A percentile compares a stretch with the other conserved stretches of the same genome.
These are phyloP conservation scores for Cyberlindnera euphorbiiphila DNA, from an alignment of 805 yeast genomes.

Conservation along the genomic window DNA sequence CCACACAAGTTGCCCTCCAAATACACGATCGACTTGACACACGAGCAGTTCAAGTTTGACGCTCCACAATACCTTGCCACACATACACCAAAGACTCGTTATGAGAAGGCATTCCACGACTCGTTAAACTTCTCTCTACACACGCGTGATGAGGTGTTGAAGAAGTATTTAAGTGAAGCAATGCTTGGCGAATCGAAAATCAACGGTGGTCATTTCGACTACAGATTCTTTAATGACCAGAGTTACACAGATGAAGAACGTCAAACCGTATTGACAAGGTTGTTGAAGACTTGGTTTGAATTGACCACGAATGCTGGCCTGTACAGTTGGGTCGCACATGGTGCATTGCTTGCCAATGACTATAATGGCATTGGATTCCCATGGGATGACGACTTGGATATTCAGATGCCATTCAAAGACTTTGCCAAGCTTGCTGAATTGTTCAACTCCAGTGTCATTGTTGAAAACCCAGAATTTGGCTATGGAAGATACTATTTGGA, in stretches of 20 bases:
- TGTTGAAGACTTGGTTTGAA: conserved; percentile 45
- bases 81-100: conserved; percentile 10
- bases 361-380: conserved; percentile 55
- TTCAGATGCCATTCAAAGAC: conserved; percentile 46
- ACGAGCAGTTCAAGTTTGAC: conserved; percentile 18
- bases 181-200: conserved; percentile 9
- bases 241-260: conserved; percentile 37
- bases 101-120: conserved; percentile 17
- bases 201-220: conserved; percentile 43
- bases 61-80: conserved; percentile 15
- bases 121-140: conserved; percentile 31
- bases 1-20: conserved; percentile 2
- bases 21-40: conserved; percentile 11
- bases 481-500: conserved; percentile 47
- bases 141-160: conserved; percentile 27
- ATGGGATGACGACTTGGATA: conserved; percentile 60
- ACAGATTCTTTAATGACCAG: conserved; percentile 53
- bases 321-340: conserved; percentile 58
- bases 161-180: conserved; percentile 34
- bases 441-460: conserved; percentile 44
- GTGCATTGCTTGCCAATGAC: conserved; percentile 53
- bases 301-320: conserved; percentile 41
- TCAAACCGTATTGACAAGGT: conserved; percentile 38
- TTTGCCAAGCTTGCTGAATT: conserved; percentile 39
- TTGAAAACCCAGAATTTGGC: conserved; percentile 40